Evolutionary conservation across 23 red algal species (phyloP), one percentile per base, ranked within the genome.

Genomic region (Cyanidiococcus yangmingshanensis): DNA sequence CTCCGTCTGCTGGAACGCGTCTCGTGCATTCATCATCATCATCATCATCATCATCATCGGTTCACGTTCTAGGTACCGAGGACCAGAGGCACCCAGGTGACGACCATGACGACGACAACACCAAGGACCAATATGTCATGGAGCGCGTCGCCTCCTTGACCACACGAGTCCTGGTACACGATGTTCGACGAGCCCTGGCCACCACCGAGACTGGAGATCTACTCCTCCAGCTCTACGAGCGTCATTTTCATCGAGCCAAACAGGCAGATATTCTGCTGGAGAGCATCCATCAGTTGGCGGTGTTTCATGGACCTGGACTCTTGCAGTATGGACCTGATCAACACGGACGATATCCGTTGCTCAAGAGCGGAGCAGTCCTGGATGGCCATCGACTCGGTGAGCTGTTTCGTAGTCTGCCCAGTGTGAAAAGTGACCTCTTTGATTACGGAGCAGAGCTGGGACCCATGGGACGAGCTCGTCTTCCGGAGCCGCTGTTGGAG

Each of bases 341-440:
- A 2, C 3, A 7, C 63, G 63, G 63, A 7, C 63, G 63, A 2
- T 71, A 71, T 35, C 63, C 63, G 27, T 35, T 71, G 63, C 63
- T 71, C 63, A 71, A 71, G 32, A 32, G 7, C 63, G 63, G 63
- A 25, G 32, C n/a, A 12, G 63, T 30, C 3, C 63, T 71, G 16
- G 63, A 71, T 12, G 63, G 12, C 12, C 63, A 71, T 35, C 63
- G 63, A 12, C 27, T 71, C 16, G 16, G 63, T 32, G 63, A 71
- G 63, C 63, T 71, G 7, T 12, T 71, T 12, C 63, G 63, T 29
- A 35, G n/a, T 25, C 63, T 71, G 63, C 63, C 63, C 16, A 35
- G n/a, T 7, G n/a, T 71, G 63, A 71, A 71, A 30, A 35, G 63
- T 12, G 63, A 71, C 32, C 63, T 71, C 3, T 71, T 71, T 29